phyloP scores from a whole-genome alignment of 2,329 filamentous ascomycete species.

The Trematosphaeria pertusa region DNA sequence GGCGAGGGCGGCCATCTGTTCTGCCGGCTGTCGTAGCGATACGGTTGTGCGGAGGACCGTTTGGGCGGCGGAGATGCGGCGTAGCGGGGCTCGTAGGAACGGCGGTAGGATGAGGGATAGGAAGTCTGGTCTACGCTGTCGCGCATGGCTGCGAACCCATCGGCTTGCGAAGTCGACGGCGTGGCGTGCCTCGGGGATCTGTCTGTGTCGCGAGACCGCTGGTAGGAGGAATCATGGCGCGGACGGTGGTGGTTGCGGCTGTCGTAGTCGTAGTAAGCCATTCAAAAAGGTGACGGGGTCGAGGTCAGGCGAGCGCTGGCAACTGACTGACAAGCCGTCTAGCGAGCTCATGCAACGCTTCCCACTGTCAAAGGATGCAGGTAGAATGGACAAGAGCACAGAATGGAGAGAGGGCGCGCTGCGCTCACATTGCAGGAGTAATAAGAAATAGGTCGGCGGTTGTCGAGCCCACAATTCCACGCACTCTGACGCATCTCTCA shows the following conservation, averaged over 20 bases:
- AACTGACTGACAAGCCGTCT: no score
- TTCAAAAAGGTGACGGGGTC: constrained; percentile 14
- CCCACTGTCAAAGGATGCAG: no score
- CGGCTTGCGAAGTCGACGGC: constrained; percentile 23
- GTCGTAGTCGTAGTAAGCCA: constrained; percentile 35
- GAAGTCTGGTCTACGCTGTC: constrained; percentile 18
- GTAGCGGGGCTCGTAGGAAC: constrained; percentile 43
- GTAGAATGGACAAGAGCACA: no score
- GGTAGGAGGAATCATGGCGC: constrained; percentile 35
- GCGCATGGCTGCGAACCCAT: constrained; percentile 32
- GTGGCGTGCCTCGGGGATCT: constrained; percentile 25
- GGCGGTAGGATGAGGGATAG: constrained; percentile 25
- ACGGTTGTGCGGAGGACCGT: constrained; percentile 22
- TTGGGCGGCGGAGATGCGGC: constrained; percentile 25
- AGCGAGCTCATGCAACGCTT: no score
- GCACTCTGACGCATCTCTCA: constrained; percentile 13
- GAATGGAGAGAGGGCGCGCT: no score
- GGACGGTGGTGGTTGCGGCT: constrained; percentile 29
- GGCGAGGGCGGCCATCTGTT: constrained; percentile 65
- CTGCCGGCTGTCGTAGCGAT: constrained; percentile 27
- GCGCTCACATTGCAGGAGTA: constrained; percentile 6
- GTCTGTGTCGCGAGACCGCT: constrained; percentile 31
- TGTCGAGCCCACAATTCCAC: constrained; percentile 2
- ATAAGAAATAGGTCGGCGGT: constrained; percentile 3
- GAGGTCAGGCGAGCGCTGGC: constrained; percentile 1